phyloP scores from a whole-genome alignment of 2,329 filamentous ascomycete genomes.

The Cryphonectria naterciae region DNA sequence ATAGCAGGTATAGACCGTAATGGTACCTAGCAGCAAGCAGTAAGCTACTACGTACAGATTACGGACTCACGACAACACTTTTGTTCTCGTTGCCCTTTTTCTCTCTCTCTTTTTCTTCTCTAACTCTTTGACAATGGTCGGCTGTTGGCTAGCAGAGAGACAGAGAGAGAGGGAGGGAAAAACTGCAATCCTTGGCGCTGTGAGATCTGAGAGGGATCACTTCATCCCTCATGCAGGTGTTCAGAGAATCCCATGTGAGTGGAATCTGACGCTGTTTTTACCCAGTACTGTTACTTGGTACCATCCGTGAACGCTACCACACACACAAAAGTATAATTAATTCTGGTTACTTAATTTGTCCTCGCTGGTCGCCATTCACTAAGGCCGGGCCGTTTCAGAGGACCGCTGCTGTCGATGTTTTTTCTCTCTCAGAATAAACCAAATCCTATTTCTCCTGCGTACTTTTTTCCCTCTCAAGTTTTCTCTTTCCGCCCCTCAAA shows the following conservation, averaged over 20 bases:
- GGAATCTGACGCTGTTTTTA: slow-evolving; percentile 12
- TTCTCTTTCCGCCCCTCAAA: background rate
- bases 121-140: background rate
- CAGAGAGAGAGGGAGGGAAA: background rate
- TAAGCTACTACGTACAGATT: background rate
- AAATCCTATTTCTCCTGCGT: background rate
- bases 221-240: background rate
- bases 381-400: slow-evolving; percentile 5
- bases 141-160: background rate
- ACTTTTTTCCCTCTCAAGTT: background rate
- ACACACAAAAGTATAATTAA: background rate
- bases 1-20: background rate
- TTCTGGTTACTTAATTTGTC: background rate
- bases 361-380: slow-evolving; percentile 2
- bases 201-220: background rate
- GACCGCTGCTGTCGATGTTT: too few species aligned
- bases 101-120: background rate
- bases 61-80: background rate
- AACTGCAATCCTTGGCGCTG: background rate
- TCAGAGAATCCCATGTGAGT: slow-evolving; percentile 7
- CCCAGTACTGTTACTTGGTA: background rate
- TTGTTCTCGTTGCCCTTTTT: background rate
- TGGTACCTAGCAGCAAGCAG: background rate
- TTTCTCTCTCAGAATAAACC: too few species aligned
- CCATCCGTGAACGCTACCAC: background rate